Conservation (phyloP, 306 rosid genomes). For the Cucumis melo region DNA sequence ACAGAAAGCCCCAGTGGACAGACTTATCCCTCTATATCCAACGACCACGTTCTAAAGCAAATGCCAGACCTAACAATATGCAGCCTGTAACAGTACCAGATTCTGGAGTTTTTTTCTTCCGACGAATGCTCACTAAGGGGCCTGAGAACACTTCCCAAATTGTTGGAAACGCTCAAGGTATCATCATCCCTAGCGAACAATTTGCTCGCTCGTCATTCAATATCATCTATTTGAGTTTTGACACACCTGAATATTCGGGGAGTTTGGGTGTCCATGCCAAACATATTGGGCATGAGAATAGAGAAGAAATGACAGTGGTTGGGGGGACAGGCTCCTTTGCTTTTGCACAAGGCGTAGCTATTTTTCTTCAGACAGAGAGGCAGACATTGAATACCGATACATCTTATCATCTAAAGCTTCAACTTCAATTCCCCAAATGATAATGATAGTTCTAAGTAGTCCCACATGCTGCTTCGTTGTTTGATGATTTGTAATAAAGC, state of each 20-base stretch:
- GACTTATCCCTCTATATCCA: constrained; percentile 72
- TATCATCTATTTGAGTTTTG: constrained; percentile 55
- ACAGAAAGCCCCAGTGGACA: constrained; percentile 35
- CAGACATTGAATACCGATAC: constrained; percentile 12
- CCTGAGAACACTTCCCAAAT: constrained; percentile 52
- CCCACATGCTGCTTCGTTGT: not conserved
- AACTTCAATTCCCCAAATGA: constrained; percentile 39
- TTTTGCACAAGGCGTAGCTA: constrained; percentile 69
- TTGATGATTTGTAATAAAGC: not conserved
- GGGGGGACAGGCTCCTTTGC: constrained; percentile 92
- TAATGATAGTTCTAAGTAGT: constrained; percentile 7
- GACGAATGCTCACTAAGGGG: constrained; percentile 49
- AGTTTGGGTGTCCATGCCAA: constrained; percentile 49
- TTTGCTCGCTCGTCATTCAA: constrained; percentile 56
- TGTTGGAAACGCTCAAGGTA: constrained; percentile 58
- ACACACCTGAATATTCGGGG: constrained; percentile 47
- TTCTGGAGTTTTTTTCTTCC: constrained; percentile 46
- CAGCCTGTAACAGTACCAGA: constrained; percentile 8
- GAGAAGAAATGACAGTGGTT: constrained; percentile 35
- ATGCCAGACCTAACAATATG: constrained; percentile 5
- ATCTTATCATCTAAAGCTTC: constrained; percentile 48
- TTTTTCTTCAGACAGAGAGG: constrained; percentile 26
- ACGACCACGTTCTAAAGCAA: constrained; percentile 23
- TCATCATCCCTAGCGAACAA: constrained; percentile 46
- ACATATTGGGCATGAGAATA: constrained; percentile 19